Percentiles rank a stretch among this genome's conserved stretches.
phyloP scores from a whole-genome alignment of 2,329 filamentous ascomycete genomes.

The Aspergillus proliferans region DNA sequence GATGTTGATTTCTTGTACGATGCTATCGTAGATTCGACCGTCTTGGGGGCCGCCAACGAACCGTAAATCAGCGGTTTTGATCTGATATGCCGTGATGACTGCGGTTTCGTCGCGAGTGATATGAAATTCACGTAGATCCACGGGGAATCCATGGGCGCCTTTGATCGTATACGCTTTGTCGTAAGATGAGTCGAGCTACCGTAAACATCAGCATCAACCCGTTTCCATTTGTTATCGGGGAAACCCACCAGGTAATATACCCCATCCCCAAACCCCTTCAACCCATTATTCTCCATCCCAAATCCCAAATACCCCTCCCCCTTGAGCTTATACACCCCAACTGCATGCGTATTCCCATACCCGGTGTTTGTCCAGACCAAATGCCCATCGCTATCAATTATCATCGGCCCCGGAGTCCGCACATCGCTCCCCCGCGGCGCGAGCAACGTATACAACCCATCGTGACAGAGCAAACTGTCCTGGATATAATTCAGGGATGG shows the following conservation, averaged over 20 bases:
- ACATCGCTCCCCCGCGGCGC: constrained; percentile 32
- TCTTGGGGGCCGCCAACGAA: constrained; percentile 27
- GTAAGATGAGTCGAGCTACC: constrained; percentile 27
- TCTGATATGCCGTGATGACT: constrained; percentile 37
- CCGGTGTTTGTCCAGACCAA: constrained; percentile 40
- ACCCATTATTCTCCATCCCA: constrained; percentile 45
- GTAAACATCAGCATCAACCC: constrained; percentile 20
- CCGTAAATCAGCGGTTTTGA: constrained; percentile 33
- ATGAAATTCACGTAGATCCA: constrained; percentile 41
- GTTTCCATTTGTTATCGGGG: constrained; percentile 4
- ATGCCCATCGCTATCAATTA: constrained; percentile 40
- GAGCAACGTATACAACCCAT: constrained; percentile 35
- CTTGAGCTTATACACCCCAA: constrained; percentile 41
- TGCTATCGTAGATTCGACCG: constrained; percentile 37
- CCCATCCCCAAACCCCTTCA: constrained; percentile 42
- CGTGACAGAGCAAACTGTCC: constrained; percentile 29
- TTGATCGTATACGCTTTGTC: constrained; percentile 31
- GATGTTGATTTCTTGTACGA: constrained; percentile 44
- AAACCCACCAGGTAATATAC: constrained; percentile 41
- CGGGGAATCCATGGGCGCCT: constrained; percentile 30
- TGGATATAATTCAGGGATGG: constrained; percentile 21
- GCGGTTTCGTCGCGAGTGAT: constrained; percentile 40
- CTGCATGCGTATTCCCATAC: constrained; percentile 39
- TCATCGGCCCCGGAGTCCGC: constrained; percentile 35
- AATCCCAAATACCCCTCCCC: constrained; percentile 44